Evolutionary conservation across 805 yeast species (phyloP).

Genomic region (Debaryomyces prosopidis): DNA sequence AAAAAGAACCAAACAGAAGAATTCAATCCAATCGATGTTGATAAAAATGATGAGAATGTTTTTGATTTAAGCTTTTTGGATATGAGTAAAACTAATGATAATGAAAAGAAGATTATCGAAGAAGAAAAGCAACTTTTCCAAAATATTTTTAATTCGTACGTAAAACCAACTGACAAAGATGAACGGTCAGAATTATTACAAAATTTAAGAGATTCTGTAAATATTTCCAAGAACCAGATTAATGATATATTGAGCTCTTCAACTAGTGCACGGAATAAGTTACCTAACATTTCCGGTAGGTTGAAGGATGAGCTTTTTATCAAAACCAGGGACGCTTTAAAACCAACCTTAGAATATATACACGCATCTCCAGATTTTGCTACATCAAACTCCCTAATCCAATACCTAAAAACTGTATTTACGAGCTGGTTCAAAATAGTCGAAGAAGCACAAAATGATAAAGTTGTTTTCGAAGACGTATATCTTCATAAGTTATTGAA

Average conservation of each 20-base stretch:
- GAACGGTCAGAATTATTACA: conserved; percentile 5
- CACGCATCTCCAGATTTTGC: conserved; percentile 7
- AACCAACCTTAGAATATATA: conserved; percentile 23
- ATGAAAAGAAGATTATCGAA: conserved; percentile 10
- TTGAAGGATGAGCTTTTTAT: conserved; percentile 16
- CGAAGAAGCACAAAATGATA: conserved; percentile 2
- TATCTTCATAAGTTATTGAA: conserved; percentile 8
- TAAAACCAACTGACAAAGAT: conserved; percentile 12
- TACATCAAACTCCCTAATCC: conserved; percentile 13
- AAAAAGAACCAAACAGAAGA: conserved; percentile 5
- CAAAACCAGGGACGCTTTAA: conserved; percentile 16
- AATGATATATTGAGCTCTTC: conserved; percentile 9
- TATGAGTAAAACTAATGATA: not conserved
- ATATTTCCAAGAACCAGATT: conserved; percentile 4
- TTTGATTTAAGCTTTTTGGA: conserved; percentile 13
- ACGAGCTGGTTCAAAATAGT: conserved; percentile 9
- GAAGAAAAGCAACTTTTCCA: conserved; percentile 24
- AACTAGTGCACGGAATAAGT: not conserved
- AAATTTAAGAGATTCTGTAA: conserved; percentile 11
- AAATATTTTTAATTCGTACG: conserved; percentile 25
- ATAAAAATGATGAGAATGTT: conserved; percentile 14
- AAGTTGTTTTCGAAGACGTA: conserved; percentile 5
- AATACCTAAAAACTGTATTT: conserved; percentile 15
- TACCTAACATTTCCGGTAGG: conserved; percentile 3
- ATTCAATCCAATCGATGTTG: conserved; percentile 9